Base-by-base conservation (phyloP, 1,284 basidiomycete genomes). In the Hymenochaete sp. region DNA sequence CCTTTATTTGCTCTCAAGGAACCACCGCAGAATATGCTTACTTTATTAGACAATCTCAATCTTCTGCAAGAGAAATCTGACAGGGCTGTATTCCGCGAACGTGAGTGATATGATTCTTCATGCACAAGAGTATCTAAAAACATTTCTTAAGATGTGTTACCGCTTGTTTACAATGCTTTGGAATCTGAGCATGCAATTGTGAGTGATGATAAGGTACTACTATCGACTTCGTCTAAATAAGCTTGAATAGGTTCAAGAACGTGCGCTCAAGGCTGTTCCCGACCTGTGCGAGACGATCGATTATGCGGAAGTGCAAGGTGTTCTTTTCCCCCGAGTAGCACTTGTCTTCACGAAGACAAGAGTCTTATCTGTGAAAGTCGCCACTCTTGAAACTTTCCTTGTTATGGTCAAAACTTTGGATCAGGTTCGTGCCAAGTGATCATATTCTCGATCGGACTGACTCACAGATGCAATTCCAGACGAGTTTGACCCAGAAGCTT, bases 1-100 rank as follows among this genome's bases (percentile, higher is more conserved):
- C 93, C 93, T 0, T 64, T 98, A 10, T 99, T 99, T 56, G 70
- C 70, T 0, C 69, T 98, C 55, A 93, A 89, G 62, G 96, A 99
- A 58, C 95, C 96, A 18, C 93, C 95, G 0, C 93, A 98, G 63
- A 97, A 93, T 56, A 93, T 96, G 85, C 64, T 95, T 44, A 93
- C 90, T 0, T 65, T 97, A 19, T 64, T 99, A 31, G 93, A 97
- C 52, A 93, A 96, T 58, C 72, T 98, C 11, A 68, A 76, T 18
- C 75, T 96, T 62, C 74, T 98, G 36, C 90, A 95, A 57, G 77
- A 73, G 49, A 99, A 99, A 67, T 93, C 91, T 0, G 81, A 88
- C 42, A 91, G 93, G 38, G 66, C 67, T 3, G 75, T 86, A 3
- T 98, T 98, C 61, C 73, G 90, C 53, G 90, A 93, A 63, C 84